These are phyloP conservation scores for Chlorella vulgaris DNA, from an alignment of 139 green algal genomes.

Conservation along the genomic window DNA sequence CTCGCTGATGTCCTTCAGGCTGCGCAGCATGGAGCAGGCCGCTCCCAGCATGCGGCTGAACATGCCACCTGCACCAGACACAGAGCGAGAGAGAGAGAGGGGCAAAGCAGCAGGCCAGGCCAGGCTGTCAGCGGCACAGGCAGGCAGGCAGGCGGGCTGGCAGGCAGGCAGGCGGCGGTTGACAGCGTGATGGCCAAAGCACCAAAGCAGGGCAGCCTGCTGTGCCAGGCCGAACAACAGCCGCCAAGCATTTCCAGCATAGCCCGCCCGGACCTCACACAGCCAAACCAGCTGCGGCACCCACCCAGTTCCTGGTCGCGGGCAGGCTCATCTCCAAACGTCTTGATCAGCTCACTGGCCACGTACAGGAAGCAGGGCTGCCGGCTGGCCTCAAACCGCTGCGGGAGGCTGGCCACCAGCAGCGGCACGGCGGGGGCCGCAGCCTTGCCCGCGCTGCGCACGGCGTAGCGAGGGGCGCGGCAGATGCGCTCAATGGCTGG, in stretches of 20 bases:
- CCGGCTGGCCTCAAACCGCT: constrained; percentile 58
- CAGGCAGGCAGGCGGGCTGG: background rate
- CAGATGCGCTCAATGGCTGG: constrained; percentile 49
- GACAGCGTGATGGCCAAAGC: too few species aligned
- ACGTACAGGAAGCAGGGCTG: constrained; percentile 84
- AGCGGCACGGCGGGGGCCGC: constrained; percentile 52
- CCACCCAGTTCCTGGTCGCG: constrained; percentile 51
- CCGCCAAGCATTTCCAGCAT: background rate
- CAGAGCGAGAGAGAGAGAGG: background rate
- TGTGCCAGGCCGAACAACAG: too few species aligned
- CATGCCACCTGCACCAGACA: constrained; percentile 48
- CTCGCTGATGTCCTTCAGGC: constrained; percentile 45
- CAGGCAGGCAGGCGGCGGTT: background rate
- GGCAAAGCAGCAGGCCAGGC: background rate
- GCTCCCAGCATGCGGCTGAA: constrained; percentile 54
- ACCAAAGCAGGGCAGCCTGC: background rate
- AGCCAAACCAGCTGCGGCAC: background rate
- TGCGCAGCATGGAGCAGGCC: constrained; percentile 51
- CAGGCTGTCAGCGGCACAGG: background rate
- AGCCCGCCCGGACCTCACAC: background rate
- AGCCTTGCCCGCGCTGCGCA: constrained; percentile 56
- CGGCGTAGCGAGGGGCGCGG: constrained; percentile 59
- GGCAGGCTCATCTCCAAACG: constrained; percentile 62
- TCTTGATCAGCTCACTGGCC: constrained; percentile 82
- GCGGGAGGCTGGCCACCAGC: constrained; percentile 64